A percentile compares a stretch with the other conserved stretches of the same genome.
phyloP scores from a whole-genome alignment of 2,329 filamentous ascomycete genomes.

The Claviceps maximensis region DNA sequence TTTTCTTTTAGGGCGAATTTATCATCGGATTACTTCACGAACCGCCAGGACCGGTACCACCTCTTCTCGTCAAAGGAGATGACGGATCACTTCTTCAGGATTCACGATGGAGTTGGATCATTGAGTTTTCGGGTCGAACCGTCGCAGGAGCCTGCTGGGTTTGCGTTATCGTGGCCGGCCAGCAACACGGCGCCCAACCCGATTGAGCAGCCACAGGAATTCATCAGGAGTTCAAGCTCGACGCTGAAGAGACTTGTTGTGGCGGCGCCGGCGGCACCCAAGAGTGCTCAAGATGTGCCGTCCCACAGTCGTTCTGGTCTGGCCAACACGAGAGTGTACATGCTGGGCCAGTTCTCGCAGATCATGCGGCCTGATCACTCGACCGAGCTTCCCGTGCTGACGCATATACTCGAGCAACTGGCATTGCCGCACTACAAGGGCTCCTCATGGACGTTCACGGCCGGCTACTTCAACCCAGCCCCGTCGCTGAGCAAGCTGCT shows the following conservation, averaged over 20 bases:
- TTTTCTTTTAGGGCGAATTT: slow-evolving; percentile 55
- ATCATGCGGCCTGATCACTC: slow-evolving; percentile 67
- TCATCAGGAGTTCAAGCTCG: slow-evolving; percentile 54
- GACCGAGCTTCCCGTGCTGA: slow-evolving; percentile 77
- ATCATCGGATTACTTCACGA: slow-evolving; percentile 89
- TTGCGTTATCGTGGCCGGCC: slow-evolving; percentile 57
- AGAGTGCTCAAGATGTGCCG: not conserved
- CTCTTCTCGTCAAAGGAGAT: slow-evolving; percentile 69
- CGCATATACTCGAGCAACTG: slow-evolving; percentile 57
- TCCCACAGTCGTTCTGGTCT: slow-evolving; percentile 14
- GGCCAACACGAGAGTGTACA: slow-evolving; percentile 64
- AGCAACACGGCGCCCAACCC: slow-evolving; percentile 66
- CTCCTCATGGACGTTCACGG: slow-evolving; percentile 89
- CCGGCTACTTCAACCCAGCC: slow-evolving; percentile 96
- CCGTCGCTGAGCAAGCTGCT: slow-evolving; percentile 69
- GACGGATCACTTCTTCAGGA: slow-evolving; percentile 65
- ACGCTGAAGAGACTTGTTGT: slow-evolving; percentile 55
- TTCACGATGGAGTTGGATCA: slow-evolving; percentile 65
- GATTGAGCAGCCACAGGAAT: slow-evolving; percentile 53
- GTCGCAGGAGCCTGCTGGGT: slow-evolving; percentile 39
- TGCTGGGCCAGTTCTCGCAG: slow-evolving; percentile 77
- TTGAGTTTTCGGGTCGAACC: slow-evolving; percentile 74
- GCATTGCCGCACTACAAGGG: slow-evolving; percentile 48
- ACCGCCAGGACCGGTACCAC: slow-evolving; percentile 90
- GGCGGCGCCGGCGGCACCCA: slow-evolving; percentile 18